Conservation (phyloP, 106 monocot genomes). For the Gastrodia elata region DNA sequence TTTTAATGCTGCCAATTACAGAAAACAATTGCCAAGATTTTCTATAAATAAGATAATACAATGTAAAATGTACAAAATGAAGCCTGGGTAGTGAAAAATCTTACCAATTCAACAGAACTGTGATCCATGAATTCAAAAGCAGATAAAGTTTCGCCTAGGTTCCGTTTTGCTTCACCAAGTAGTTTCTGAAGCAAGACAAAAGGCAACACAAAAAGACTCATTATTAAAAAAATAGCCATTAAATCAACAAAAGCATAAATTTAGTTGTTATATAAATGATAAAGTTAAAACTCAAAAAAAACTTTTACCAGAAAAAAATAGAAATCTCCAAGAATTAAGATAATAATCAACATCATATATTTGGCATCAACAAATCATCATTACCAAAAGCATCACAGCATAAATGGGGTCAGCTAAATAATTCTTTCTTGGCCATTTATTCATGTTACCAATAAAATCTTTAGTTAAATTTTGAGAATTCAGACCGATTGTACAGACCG, state of each 20-base stretch:
- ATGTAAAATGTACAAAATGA: neutral
- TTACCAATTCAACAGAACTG: conserved; percentile 78
- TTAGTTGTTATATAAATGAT: neutral
- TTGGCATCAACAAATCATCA: neutral
- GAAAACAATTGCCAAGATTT: neutral
- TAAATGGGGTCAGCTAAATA: neutral
- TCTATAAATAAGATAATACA: neutral
- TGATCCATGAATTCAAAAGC: conserved; percentile 97
- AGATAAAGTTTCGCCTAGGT: conserved; percentile 77
- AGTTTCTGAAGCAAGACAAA: conserved; percentile 51
- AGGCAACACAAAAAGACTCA: neutral
- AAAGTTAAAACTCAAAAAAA: neutral
- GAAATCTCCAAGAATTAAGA: neutral
- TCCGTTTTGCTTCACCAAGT: conserved; percentile 66
- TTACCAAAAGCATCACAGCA: neutral
- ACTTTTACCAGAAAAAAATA: neutral
- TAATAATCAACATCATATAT: neutral
- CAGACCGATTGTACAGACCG: too few relatives aligned
- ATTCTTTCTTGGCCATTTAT: neutral
- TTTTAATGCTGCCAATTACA: neutral
- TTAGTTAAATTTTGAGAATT: neutral
- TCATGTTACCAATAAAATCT: neutral
- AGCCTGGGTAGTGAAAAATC: conserved; percentile 6
- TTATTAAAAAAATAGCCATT: neutral
- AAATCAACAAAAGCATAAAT: neutral